Conservation (phyloP, 75 land plant genomes). For the Chamaecyparis obtusa region DNA sequence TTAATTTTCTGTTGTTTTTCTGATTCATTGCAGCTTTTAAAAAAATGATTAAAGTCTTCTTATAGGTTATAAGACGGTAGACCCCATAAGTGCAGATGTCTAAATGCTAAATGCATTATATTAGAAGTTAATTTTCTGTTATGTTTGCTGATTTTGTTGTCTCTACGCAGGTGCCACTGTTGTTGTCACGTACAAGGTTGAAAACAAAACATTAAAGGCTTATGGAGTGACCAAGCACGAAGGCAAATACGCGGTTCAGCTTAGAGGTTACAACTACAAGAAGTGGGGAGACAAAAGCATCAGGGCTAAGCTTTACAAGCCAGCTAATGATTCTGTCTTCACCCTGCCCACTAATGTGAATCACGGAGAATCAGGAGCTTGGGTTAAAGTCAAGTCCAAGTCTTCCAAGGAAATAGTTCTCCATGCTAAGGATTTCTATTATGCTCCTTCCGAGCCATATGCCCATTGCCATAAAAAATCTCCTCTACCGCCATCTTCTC, state of each 20-base stretch:
- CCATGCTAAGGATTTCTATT: constrained; percentile 43
- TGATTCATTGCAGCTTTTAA: too few relatives aligned
- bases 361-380: constrained; percentile 36
- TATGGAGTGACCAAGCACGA: constrained; percentile 49
- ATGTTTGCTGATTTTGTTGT: background rate
- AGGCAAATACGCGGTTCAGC: constrained; percentile 36
- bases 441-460: constrained; percentile 50
- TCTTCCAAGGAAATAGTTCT: constrained; percentile 33
- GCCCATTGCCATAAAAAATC: constrained; percentile 30
- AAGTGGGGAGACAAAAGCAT: constrained; percentile 43
- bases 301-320: constrained; percentile 43
- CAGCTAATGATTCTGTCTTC: constrained; percentile 45
- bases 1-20: too few relatives aligned
- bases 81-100: too few relatives aligned
- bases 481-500: constrained; percentile 18
- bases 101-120: too few relatives aligned
- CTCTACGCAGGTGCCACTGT: constrained; percentile 41
- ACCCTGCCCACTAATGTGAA: constrained; percentile 41
- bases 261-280: constrained; percentile 30
- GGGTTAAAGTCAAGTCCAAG: constrained; percentile 37
- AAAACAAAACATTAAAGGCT: constrained; percentile 20
- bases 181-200: constrained; percentile 48
- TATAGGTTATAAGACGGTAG: too few relatives aligned
- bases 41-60: too few relatives aligned
- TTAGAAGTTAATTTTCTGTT: too few relatives aligned